These are phyloP conservation scores for Keithomyces neogunnii DNA, from an alignment of 2,329 filamentous ascomycete genomes.

Conservation along the genomic window DNA sequence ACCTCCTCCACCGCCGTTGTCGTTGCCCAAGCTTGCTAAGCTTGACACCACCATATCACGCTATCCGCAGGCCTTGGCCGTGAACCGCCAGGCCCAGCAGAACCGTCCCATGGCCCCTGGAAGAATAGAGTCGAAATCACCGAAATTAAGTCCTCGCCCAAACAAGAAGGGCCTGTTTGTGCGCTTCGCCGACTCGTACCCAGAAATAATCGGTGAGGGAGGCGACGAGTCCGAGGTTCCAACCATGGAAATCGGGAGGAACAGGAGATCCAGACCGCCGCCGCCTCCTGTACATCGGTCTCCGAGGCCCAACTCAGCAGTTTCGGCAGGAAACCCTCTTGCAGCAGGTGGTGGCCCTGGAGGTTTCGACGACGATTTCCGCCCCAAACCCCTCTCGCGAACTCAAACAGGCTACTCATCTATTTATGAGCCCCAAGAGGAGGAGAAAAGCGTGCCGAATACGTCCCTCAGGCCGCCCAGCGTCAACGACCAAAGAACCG, in stretches of 20 bases:
- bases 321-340: neutral
- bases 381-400: constrained; percentile 44
- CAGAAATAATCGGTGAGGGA: constrained; percentile 82
- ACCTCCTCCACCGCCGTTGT: constrained; percentile 33
- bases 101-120: constrained; percentile 31
- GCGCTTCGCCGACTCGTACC: constrained; percentile 61
- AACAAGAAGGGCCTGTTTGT: constrained; percentile 64
- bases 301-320: neutral
- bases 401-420: constrained; percentile 48
- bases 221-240: constrained; percentile 77
- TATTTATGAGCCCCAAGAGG: constrained; percentile 17
- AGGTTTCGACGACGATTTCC: constrained; percentile 33
- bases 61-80: constrained; percentile 45
- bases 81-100: constrained; percentile 34
- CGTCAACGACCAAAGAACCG: neutral
- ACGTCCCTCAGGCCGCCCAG: neutral
- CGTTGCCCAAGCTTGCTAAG: constrained; percentile 41
- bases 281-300: constrained; percentile 12
- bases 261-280: constrained; percentile 34
- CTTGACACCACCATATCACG: constrained; percentile 49
- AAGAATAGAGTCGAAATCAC: constrained; percentile 33
- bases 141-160: constrained; percentile 34
- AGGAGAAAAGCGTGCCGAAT: neutral
- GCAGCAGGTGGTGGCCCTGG: constrained; percentile 1
- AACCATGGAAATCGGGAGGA: constrained; percentile 59